Percentiles rank a stretch among this genome's conserved stretches.
Conservation (phyloP, 768 basidiomycete species). For the Xanthoconium purpureum region DNA sequence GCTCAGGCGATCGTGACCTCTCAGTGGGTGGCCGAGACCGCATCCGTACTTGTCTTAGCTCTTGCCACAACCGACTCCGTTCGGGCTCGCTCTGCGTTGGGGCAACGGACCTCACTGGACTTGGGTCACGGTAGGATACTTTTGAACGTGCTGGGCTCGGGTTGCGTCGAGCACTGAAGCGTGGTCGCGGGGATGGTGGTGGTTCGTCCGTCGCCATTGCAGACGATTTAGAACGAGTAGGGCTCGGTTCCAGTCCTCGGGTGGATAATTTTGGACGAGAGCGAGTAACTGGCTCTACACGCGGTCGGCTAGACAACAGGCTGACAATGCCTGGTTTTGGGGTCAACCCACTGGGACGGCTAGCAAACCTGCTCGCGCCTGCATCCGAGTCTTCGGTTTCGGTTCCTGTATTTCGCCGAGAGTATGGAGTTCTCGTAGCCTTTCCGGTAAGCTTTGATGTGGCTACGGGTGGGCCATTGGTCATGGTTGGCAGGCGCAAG, state of each 20-base stretch:
- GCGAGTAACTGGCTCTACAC: slow-evolving; percentile 25
- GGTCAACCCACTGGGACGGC: slow-evolving; percentile 26
- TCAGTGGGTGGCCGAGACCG: slow-evolving; percentile 46
- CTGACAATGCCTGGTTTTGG: slow-evolving; percentile 36
- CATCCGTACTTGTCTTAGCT: slow-evolving; percentile 49
- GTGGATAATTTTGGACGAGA: slow-evolving; percentile 26
- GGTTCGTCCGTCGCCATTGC: slow-evolving; percentile 20
- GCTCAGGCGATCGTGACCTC: slow-evolving; percentile 38
- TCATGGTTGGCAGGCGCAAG: slow-evolving; percentile 64
- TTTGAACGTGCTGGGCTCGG: slow-evolving; percentile 39
- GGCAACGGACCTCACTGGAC: slow-evolving; percentile 26
- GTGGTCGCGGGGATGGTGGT: slow-evolving; percentile 31
- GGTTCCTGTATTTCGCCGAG: slow-evolving; percentile 29
- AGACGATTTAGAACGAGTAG: slow-evolving; percentile 30
- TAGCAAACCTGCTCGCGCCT: slow-evolving; percentile 24
- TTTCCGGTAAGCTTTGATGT: slow-evolving; percentile 30
- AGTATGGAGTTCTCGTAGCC: slow-evolving; percentile 29
- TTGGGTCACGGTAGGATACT: slow-evolving; percentile 27
- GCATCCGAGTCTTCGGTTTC: slow-evolving; percentile 33
- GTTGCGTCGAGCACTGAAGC: slow-evolving; percentile 36
- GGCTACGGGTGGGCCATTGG: slow-evolving; percentile 36
- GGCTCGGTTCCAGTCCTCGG: slow-evolving; percentile 32
- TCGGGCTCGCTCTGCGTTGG: slow-evolving; percentile 36
- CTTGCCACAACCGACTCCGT: slow-evolving; percentile 52
- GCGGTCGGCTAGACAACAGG: slow-evolving; percentile 36